Evolutionary conservation across 2,329 filamentous ascomycete genomes (phyloP).

Genomic region (Xylaria polymorpha): DNA sequence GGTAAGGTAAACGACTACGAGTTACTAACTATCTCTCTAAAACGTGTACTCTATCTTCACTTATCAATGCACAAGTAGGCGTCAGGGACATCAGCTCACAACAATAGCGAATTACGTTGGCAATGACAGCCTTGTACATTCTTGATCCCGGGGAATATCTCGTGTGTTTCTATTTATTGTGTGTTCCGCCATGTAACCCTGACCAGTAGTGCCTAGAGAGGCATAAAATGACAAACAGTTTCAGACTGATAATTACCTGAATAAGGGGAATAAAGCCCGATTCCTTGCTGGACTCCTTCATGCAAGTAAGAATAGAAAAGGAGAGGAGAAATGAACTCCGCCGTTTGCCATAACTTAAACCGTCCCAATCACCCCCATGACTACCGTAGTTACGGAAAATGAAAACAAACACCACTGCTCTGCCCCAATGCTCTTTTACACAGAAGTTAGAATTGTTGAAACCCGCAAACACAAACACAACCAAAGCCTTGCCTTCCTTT

Average conservation of each 20-base stretch:
- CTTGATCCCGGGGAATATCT: conserved; percentile 1
- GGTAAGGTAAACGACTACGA: not conserved
- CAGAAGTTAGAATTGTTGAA: conserved; percentile 18
- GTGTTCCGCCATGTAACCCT: not conserved
- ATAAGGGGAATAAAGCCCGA: conserved; percentile 24
- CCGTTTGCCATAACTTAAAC: conserved; percentile 28
- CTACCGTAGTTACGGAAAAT: conserved; percentile 10
- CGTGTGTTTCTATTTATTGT: conserved; percentile 28
- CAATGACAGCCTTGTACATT: not conserved
- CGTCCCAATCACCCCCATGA: conserved; percentile 33
- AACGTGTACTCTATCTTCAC: not conserved
- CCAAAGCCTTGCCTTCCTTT: conserved; percentile 29
- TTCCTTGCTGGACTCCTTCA: conserved; percentile 42
- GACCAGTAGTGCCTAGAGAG: conserved; percentile 1
- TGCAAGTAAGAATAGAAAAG: conserved; percentile 34
- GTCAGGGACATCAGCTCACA: not conserved
- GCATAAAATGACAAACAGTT: not conserved
- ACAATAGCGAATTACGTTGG: not conserved
- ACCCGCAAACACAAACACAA: conserved; percentile 27
- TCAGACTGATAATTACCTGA: conserved; percentile 16
- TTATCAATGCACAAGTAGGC: not conserved
- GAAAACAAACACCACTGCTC: conserved; percentile 32
- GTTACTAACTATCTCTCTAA: not conserved
- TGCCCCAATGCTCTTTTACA: conserved; percentile 40
- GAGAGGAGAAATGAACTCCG: conserved; percentile 22